Evolutionary conservation across 257 asterid genomes (phyloP).

Genomic region (Marsdenia floribunda): DNA sequence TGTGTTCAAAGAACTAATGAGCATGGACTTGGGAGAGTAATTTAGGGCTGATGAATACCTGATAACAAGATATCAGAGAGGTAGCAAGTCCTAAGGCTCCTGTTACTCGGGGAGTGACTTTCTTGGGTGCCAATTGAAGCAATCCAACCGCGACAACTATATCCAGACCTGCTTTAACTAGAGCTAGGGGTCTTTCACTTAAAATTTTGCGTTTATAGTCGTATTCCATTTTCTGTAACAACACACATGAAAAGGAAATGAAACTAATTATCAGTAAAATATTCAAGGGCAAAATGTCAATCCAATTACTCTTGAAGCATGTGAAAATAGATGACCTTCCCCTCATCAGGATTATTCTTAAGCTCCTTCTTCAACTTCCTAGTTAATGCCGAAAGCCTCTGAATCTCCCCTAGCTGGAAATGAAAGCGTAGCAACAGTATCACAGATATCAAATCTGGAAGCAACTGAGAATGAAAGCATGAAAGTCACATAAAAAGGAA

Average conservation of each 20-base stretch:
- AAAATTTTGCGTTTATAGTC: conserved; percentile 53
- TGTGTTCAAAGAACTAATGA: background rate
- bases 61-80: conserved; percentile 98
- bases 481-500: background rate
- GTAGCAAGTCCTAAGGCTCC: conserved; percentile 80
- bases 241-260: conserved; percentile 13
- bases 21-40: background rate
- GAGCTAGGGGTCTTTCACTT: conserved; percentile 75
- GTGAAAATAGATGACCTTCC: conserved; percentile 46
- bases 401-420: conserved; percentile 67
- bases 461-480: background rate
- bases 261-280: conserved; percentile 2
- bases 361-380: conserved; percentile 75
- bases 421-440: conserved; percentile 11
- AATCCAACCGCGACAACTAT: conserved; percentile 86
- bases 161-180: conserved; percentile 78
- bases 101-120: conserved; percentile 90
- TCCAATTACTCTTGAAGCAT: conserved; percentile 2
- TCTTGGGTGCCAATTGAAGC: conserved; percentile 92
- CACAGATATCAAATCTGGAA: conserved; percentile 1
- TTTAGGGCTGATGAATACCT: conserved; percentile 38
- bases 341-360: conserved; percentile 45
- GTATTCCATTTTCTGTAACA: conserved; percentile 60
- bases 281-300: conserved; percentile 3
- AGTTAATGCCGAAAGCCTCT: conserved; percentile 75